Evolutionary conservation across 75 land plant species (phyloP).

Genomic region (Picea glauca): DNA sequence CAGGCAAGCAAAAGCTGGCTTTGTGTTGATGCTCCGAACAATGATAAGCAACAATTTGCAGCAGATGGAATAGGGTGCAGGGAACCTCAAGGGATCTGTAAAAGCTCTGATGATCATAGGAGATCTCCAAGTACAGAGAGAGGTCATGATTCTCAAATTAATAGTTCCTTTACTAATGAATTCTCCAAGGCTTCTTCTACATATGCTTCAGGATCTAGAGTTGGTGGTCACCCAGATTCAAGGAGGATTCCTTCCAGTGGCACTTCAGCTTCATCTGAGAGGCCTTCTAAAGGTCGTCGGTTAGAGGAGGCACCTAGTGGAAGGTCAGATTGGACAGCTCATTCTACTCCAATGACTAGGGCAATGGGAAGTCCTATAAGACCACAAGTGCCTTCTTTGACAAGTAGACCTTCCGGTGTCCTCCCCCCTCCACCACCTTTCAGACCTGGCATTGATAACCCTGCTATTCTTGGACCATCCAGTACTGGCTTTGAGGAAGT

Average conservation of each 20-base stretch:
- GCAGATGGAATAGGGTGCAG: constrained; percentile 12
- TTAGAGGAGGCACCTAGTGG: constrained; percentile 6
- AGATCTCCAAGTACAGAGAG: constrained; percentile 14
- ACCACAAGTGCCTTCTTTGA: constrained; percentile 3
- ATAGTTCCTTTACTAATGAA: not conserved
- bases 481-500: constrained; percentile 7
- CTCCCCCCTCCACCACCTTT: constrained; percentile 25
- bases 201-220: constrained; percentile 1
- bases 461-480: constrained; percentile 15
- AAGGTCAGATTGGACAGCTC: constrained; percentile 9
- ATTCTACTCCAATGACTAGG: constrained; percentile 12
- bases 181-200: not conserved
- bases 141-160: constrained; percentile 5
- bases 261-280: constrained; percentile 12
- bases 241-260: not conserved
- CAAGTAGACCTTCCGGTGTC: constrained; percentile 5
- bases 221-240: not conserved
- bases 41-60: not conserved
- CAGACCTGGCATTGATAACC: constrained; percentile 24
- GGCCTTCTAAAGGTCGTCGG: constrained; percentile 16
- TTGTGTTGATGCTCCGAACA: not conserved
- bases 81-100: constrained; percentile 5
- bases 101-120: constrained; percentile 17
- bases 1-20: constrained; percentile 5
- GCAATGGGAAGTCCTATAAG: constrained; percentile 7